These are phyloP conservation scores for Apiotrichum laibachii DNA, from an alignment of 1,284 basidiomycete genomes.

Conservation along the genomic window DNA sequence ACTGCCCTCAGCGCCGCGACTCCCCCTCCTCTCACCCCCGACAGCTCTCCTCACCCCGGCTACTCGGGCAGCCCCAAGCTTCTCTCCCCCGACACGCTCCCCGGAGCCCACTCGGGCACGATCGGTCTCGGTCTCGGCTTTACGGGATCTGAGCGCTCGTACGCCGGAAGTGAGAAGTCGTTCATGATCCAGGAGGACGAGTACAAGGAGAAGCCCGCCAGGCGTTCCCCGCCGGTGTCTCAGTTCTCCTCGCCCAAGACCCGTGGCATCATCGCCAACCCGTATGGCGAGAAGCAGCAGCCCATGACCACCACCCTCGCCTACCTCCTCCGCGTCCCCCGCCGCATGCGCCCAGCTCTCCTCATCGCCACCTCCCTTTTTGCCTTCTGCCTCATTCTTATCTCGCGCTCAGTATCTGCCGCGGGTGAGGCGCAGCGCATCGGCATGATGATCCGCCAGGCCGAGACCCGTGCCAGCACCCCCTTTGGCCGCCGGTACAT, in stretches of 20 bases:
- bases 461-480: constrained; percentile 2
- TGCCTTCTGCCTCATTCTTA: constrained; percentile 25
- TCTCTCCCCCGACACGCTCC: constrained; percentile 10
- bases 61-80: constrained; percentile 4
- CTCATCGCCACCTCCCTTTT: constrained; percentile 32
- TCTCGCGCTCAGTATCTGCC: constrained; percentile 22
- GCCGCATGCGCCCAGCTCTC: constrained; percentile 34
- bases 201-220: neutral
- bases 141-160: neutral
- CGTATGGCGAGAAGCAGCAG: constrained; percentile 18
- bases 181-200: neutral
- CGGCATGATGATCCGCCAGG: neutral
- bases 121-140: constrained; percentile 17
- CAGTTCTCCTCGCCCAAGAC: neutral
- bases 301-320: constrained; percentile 22
- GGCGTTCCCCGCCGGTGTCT: neutral
- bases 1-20: constrained; percentile 2
- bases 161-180: no score
- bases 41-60: constrained; percentile 18
- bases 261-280: constrained; percentile 25
- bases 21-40: constrained; percentile 21
- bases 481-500: constrained; percentile 14
- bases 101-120: constrained; percentile 1
- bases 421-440: constrained; percentile 10
- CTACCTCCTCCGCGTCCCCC: constrained; percentile 37